phyloP scores from a whole-genome alignment of 106 monocot genomes.

The Dendrobium officinale region DNA sequence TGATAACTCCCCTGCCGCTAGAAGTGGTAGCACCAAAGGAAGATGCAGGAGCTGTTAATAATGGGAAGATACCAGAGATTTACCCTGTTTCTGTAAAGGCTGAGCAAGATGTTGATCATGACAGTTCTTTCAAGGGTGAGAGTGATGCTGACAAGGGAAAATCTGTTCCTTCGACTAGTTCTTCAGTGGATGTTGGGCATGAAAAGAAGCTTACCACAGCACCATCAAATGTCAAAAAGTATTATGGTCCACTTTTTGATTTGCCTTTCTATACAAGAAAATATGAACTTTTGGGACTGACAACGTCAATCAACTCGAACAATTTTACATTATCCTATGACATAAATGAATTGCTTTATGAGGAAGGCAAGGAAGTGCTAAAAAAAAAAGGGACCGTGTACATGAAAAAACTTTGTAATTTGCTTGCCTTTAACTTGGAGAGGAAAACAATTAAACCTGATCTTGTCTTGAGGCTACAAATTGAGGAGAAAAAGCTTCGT shows the following conservation, averaged over 20 bases:
- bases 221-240: conserved; percentile 47
- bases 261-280: conserved; percentile 84
- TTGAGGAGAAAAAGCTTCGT: conserved; percentile 87
- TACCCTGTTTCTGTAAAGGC: conserved; percentile 40
- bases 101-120: conserved; percentile 61
- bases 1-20: conserved; percentile 15
- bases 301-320: conserved; percentile 32
- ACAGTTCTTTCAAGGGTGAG: conserved; percentile 35
- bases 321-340: conserved; percentile 71
- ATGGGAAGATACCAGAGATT: conserved; percentile 35
- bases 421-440: conserved; percentile 74
- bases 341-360: conserved; percentile 71
- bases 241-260: conserved; percentile 90
- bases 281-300: conserved; percentile 42
- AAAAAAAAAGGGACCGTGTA: conserved; percentile 74
- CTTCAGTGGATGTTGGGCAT: conserved; percentile 35
- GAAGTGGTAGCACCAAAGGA: conserved; percentile 31
- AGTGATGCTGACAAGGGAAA: conserved; percentile 44
- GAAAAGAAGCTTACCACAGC: conserved; percentile 30
- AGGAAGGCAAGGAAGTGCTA: conserved; percentile 58
- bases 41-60: conserved; percentile 15
- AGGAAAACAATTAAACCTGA: conserved; percentile 86
- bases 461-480: conserved; percentile 72
- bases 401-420: conserved; percentile 60
- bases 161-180: conserved; percentile 18